Conservation (phyloP, 148 eudicot genomes). For the Heliamphora exappendiculata region DNA sequence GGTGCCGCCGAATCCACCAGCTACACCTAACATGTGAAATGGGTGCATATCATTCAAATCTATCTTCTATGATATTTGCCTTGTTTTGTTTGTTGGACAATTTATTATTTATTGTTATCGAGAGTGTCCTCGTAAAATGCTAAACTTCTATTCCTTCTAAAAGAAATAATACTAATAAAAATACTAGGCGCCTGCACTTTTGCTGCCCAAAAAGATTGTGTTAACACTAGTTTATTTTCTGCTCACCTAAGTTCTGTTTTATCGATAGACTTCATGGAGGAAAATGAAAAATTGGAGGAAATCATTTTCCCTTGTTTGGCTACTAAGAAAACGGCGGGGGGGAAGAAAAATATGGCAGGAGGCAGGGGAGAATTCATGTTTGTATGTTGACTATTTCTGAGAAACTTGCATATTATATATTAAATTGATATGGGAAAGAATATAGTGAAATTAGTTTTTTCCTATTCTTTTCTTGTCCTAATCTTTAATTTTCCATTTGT, state of each 20-base stretch:
- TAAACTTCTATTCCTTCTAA: no score
- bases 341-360: not conserved
- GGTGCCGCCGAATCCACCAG: no score
- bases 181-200: not conserved
- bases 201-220: not conserved
- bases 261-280: not conserved
- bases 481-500: not conserved
- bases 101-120: not conserved
- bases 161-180: not conserved
- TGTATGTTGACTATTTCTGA: not conserved
- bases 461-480: not conserved
- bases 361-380: not conserved
- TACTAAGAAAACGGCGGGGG: not conserved
- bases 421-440: not conserved
- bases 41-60: not conserved
- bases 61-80: not conserved
- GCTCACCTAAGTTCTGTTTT: not conserved
- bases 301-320: conserved; percentile 1
- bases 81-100: not conserved
- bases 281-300: not conserved
- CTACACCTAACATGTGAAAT: no score
- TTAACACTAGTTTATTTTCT: not conserved
- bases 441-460: not conserved
- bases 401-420: not conserved
- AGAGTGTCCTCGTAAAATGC: not conserved